Evolutionary conservation across 768 basidiomycete genomes (phyloP), one percentile per base, ranked within the genome.

Genomic region (Flagelloscypha sp.): DNA sequence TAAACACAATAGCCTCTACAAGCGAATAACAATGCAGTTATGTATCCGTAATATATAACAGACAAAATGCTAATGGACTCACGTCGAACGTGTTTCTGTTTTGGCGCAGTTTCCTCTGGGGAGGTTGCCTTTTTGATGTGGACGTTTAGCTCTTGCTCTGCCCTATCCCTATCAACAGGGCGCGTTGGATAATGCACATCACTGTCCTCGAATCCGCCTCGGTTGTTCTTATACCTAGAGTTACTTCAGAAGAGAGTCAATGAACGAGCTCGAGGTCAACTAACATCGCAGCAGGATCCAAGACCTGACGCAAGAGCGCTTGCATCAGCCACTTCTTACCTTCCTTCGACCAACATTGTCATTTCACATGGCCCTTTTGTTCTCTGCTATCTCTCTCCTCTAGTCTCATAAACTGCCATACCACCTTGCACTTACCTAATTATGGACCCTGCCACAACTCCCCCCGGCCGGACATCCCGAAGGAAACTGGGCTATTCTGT

Each of bases 81-180:
- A 97, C 94, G 98, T 56, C 95, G 78, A 49, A 99, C 95, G 55
- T 99, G 95, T 56, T 99, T 99, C 72, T 97, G 93, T 61, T 99
- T 99, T 6, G 95, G 95, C 4, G 95, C 94, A 19, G 79, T 76
- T 65, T 98, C 95, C 33, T 99, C 95, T 27, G 89, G 67, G 52
- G 76, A 90, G 5, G 93, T 97, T 3, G 95, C 95, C 57, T 99
- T 99, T 74, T 99, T 99, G 59, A 99, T 93, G 54, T 94, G 92
- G 22, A 93, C 70, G 12, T 81, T 79, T 12, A 99, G 76, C 57
- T 98, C 95, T 36, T 81, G 74, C 56, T 99, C 95, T 30, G 90
- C 92, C 67, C 92, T 95, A 53, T 98, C 95, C 68, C 88, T 97
- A 66, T 98, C 94, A 17, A 99, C 95, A 18, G 94, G 94, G 40